phyloP scores from a whole-genome alignment of 257 asterid species.

The Plantago ovata region DNA sequence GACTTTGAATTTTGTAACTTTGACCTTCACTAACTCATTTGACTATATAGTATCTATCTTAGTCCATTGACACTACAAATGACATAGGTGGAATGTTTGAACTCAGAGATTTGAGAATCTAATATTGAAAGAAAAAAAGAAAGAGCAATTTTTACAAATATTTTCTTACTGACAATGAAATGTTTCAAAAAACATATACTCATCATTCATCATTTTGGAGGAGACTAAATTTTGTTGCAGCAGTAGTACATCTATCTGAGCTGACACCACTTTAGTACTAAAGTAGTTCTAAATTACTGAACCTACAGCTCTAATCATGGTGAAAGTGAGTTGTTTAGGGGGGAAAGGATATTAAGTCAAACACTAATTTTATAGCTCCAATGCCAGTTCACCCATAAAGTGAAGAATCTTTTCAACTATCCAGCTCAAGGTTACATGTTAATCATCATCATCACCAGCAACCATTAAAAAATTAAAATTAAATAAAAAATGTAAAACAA shows the following conservation, averaged over 20 bases:
- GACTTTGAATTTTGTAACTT: too few species aligned
- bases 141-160: too few species aligned
- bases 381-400: constrained; percentile 7
- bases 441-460: not conserved
- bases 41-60: too few species aligned
- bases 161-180: too few species aligned
- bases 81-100: too few species aligned
- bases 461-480: not conserved
- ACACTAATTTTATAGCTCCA: not conserved
- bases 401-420: constrained; percentile 6
- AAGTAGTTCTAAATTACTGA: too few species aligned
- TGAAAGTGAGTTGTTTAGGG: not conserved
- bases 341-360: not conserved
- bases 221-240: not conserved
- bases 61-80: too few species aligned
- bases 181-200: too few species aligned
- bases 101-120: too few species aligned
- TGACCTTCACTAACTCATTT: too few species aligned
- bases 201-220: too few species aligned
- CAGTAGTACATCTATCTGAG: not conserved
- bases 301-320: constrained; percentile 3
- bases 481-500: not conserved
- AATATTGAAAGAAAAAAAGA: too few species aligned
- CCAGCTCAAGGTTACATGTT: constrained; percentile 9
- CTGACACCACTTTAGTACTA: not conserved